Evolutionary conservation across 2,329 filamentous ascomycete species (phyloP).

Genomic region (Cucurbitaria berberidis): DNA sequence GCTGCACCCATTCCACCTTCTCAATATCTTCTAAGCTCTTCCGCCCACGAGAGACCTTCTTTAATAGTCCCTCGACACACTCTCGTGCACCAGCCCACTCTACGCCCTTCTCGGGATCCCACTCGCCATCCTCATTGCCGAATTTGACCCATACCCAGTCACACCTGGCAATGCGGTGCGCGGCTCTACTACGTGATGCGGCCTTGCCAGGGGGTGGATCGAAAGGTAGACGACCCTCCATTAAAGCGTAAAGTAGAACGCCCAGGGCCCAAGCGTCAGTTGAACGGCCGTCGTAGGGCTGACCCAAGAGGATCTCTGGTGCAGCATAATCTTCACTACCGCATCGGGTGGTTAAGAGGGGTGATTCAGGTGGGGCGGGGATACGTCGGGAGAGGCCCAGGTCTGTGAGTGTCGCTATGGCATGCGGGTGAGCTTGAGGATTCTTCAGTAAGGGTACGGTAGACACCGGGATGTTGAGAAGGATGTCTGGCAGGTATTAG

Average conservation of each 20-base stretch:
- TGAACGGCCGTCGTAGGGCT: slow-evolving; percentile 88
- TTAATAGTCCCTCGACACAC: slow-evolving; percentile 83
- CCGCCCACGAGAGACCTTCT: slow-evolving; percentile 75
- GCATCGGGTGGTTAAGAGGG: slow-evolving; percentile 90
- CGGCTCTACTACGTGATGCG: slow-evolving; percentile 75
- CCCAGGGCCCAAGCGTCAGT: slow-evolving; percentile 96
- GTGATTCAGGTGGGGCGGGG: slow-evolving; percentile 72
- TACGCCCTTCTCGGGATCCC: slow-evolving; percentile 71
- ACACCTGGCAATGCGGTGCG: slow-evolving; percentile 91
- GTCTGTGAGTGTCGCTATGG: slow-evolving; percentile 88
- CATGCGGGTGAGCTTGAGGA: slow-evolving; percentile 78
- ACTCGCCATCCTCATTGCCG: slow-evolving; percentile 83
- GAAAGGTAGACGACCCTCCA: slow-evolving; percentile 92
- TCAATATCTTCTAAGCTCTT: slow-evolving; percentile 78
- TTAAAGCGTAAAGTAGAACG: slow-evolving; percentile 88
- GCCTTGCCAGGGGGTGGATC: slow-evolving; percentile 84
- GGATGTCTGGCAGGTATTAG: slow-evolving; percentile 69
- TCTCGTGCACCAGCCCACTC: slow-evolving; percentile 77
- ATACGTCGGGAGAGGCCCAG: slow-evolving; percentile 88
- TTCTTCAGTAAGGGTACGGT: slow-evolving; percentile 69
- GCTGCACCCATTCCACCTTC: slow-evolving; percentile 75
- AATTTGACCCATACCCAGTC: slow-evolving; percentile 96
- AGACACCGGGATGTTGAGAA: slow-evolving; percentile 79
- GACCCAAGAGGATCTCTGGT: slow-evolving; percentile 93
- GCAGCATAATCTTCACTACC: slow-evolving; percentile 97